Conservation (phyloP, 495 filamentous ascomycete species). For the Chaetomium cochliodes region DNA sequence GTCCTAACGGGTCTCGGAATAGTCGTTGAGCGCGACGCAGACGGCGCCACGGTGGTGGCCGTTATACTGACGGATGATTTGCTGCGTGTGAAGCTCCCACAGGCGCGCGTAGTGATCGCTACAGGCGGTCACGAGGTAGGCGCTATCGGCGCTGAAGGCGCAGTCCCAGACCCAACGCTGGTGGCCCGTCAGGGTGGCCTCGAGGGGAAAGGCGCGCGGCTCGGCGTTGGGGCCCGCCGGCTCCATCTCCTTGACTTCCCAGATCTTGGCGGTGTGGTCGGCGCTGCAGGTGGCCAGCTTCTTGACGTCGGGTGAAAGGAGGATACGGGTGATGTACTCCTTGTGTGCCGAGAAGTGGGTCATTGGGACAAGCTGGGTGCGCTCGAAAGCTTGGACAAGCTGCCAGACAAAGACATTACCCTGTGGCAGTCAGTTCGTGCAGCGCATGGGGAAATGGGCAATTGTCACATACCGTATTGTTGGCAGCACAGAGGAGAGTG, state of each 20-base stretch:
- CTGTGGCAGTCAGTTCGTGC: constrained; percentile 44
- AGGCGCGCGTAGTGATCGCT: constrained; percentile 96
- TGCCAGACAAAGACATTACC: constrained; percentile 97
- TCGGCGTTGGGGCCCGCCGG: constrained; percentile 47
- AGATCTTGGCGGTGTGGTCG: constrained; percentile 97
- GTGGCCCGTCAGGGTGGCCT: constrained; percentile 88
- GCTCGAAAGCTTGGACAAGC: constrained; percentile 76
- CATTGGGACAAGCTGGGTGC: constrained; percentile 84
- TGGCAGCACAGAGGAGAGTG: constrained; percentile 89
- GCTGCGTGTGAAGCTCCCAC: constrained; percentile 83
- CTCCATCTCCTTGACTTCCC: constrained; percentile 71
- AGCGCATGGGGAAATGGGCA: not conserved
- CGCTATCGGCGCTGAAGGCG: constrained; percentile 93
- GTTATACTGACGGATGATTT: constrained; percentile 95
- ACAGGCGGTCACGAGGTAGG: constrained; percentile 96
- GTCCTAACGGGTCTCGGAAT: constrained; percentile 68
- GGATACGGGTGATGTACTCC: constrained; percentile 90
- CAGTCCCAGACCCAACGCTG: constrained; percentile 99
- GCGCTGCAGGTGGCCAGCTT: constrained; percentile 96
- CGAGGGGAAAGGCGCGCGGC: constrained; percentile 63
- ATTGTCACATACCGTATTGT: constrained; percentile 67
- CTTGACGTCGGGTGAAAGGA: constrained; percentile 95
- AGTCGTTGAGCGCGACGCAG: constrained; percentile 96
- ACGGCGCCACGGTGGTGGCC: constrained; percentile 94
- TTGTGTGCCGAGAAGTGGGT: constrained; percentile 91